Evolutionary conservation across 139 green algal genomes (phyloP).

Genomic region (Pycnococcus provasolii): DNA sequence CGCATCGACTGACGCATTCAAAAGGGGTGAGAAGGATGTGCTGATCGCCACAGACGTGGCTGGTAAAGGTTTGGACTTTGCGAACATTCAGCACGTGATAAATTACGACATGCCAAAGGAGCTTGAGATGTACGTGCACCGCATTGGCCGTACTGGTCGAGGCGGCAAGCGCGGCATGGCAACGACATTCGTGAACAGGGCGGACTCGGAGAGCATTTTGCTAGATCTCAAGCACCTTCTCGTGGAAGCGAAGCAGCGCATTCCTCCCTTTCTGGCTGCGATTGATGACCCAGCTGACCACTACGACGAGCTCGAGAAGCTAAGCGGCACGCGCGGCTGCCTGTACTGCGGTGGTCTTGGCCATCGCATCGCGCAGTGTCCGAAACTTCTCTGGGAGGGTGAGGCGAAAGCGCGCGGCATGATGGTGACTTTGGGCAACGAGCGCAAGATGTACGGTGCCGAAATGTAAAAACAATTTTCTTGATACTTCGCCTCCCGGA

Average conservation of each 20-base stretch:
- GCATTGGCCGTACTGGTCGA: constrained; percentile 61
- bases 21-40: constrained; percentile 75
- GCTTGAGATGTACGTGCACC: constrained; percentile 98
- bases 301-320: constrained; percentile 20
- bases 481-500: too few relatives aligned
- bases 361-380: constrained; percentile 71
- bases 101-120: constrained; percentile 99
- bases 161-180: constrained; percentile 93
- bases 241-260: constrained; percentile 84
- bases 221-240: constrained; percentile 97
- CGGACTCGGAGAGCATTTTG: constrained; percentile 81
- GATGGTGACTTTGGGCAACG: too few relatives aligned
- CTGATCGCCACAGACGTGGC: constrained; percentile 96
- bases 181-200: constrained; percentile 97
- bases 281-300: constrained; percentile 67
- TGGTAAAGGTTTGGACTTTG: constrained; percentile 70
- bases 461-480: too few relatives aligned
- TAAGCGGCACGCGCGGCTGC: constrained; percentile 65
- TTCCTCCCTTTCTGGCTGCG: constrained; percentile 56
- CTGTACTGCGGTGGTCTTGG: constrained; percentile 91
- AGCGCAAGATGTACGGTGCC: too few relatives aligned
- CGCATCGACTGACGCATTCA: constrained; percentile 80
- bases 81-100: constrained; percentile 93
- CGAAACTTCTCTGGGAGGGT: too few relatives aligned
- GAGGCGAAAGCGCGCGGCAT: too few relatives aligned